Evolutionary conservation across 83 land plant species (phyloP).

Genomic region (Diphasiastrum complanatum): DNA sequence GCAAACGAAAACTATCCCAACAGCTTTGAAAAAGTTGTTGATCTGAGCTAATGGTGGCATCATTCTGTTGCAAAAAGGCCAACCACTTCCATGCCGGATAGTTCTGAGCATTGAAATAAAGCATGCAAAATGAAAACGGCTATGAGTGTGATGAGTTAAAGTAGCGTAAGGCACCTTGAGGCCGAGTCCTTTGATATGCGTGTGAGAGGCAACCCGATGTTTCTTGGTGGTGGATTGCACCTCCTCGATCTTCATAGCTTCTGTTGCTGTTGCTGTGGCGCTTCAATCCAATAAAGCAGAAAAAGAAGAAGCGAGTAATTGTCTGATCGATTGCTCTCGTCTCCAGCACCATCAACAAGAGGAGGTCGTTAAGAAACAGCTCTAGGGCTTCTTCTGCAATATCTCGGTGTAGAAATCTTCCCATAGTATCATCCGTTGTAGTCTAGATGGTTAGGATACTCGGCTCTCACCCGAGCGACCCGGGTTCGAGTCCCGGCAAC

Average conservation of each 20-base stretch:
- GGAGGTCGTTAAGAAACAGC: too few relatives aligned
- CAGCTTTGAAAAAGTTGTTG: neutral
- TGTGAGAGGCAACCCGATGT: slow-evolving; percentile 87
- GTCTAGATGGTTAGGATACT: slow-evolving; percentile 99
- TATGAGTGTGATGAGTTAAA: neutral
- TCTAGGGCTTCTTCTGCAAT: too few relatives aligned
- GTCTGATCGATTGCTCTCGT: too few relatives aligned
- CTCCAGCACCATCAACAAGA: too few relatives aligned
- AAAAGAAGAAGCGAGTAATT: too few relatives aligned
- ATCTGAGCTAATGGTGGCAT: too few relatives aligned
- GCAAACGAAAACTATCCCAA: neutral
- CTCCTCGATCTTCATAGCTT: slow-evolving; percentile 82
- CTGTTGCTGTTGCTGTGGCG: too few relatives aligned
- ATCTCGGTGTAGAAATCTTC: too few relatives aligned
- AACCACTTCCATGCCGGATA: neutral
- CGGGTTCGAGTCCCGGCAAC: slow-evolving; percentile 99
- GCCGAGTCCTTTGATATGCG: slow-evolving; percentile 96
- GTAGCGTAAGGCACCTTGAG: too few relatives aligned
- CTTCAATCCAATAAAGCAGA: too few relatives aligned
- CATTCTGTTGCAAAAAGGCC: too few relatives aligned
- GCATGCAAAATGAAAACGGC: neutral
- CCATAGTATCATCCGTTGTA: slow-evolving; percentile 99
- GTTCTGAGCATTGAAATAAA: neutral
- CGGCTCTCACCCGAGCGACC: slow-evolving; percentile 99
- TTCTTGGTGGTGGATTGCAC: slow-evolving; percentile 96